phyloP scores from a whole-genome alignment of 2,329 filamentous ascomycete genomes.

The Chalaropsis thielavioides region DNA sequence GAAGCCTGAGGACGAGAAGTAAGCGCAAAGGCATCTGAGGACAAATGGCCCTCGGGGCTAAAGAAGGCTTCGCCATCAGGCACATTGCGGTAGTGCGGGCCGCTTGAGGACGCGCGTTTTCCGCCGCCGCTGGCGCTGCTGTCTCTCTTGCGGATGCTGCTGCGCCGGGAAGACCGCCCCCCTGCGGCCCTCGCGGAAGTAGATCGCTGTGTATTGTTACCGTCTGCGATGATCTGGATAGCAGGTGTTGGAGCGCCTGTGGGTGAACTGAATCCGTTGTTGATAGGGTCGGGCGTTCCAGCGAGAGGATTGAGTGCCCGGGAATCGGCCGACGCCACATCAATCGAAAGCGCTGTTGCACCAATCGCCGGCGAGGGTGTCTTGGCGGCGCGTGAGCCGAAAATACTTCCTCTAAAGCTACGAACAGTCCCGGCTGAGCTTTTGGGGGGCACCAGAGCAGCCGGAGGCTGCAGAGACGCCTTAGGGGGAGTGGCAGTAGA shows the following conservation, averaged over 20 bases:
- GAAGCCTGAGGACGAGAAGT: slow-evolving; percentile 29
- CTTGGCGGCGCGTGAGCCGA: slow-evolving; percentile 36
- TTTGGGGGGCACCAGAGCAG: slow-evolving; percentile 33
- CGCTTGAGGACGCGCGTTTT: slow-evolving; percentile 30
- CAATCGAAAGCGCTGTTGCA: slow-evolving; percentile 4
- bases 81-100: slow-evolving; percentile 31
- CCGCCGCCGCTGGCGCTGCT: slow-evolving; percentile 29
- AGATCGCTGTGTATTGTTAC: neutral
- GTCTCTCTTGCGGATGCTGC: slow-evolving; percentile 18
- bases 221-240: slow-evolving; percentile 13
- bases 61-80: slow-evolving; percentile 39
- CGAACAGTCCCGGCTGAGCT: slow-evolving; percentile 56
- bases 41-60: slow-evolving; percentile 32
- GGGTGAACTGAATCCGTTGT: slow-evolving; percentile 27
- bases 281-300: slow-evolving; percentile 32
- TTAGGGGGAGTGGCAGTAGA: slow-evolving; percentile 3
- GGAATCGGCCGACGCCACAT: slow-evolving; percentile 2
- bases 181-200: neutral
- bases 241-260: slow-evolving; percentile 23
- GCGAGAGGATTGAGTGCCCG: slow-evolving; percentile 25
- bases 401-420: slow-evolving; percentile 61
- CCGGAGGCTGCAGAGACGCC: slow-evolving; percentile 8
- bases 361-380: slow-evolving; percentile 10
- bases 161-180: slow-evolving; percentile 16
- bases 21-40: slow-evolving; percentile 32